Evolutionary conservation across 164 flowering plant species (phyloP).

Genomic region (Saururus chinensis): DNA sequence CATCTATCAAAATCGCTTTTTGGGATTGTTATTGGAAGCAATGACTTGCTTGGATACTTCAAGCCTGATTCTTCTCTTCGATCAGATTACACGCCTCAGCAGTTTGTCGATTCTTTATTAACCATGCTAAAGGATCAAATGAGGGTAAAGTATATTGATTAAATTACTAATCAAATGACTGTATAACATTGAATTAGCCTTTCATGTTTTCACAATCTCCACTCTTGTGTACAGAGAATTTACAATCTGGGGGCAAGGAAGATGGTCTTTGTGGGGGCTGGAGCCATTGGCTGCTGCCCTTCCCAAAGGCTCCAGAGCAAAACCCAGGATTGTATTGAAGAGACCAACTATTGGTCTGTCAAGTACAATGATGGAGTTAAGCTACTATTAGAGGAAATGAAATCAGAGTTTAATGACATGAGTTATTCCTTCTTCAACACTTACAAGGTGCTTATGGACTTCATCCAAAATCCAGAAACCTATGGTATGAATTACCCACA

Average conservation of each 20-base stretch:
- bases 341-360: slow-evolving; percentile 30
- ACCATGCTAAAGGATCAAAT: slow-evolving; percentile 21
- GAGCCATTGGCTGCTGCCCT: slow-evolving; percentile 64
- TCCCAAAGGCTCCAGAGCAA: slow-evolving; percentile 30
- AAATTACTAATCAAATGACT: not conserved
- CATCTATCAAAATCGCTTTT: slow-evolving; percentile 48
- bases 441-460: slow-evolving; percentile 24
- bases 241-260: slow-evolving; percentile 52
- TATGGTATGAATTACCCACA: slow-evolving; percentile 33
- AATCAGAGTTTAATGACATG: slow-evolving; percentile 34
- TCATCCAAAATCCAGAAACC: slow-evolving; percentile 36
- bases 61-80: slow-evolving; percentile 14
- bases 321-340: slow-evolving; percentile 42
- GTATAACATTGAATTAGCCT: no score
- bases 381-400: slow-evolving; percentile 26
- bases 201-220: not conserved
- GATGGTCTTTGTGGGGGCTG: slow-evolving; percentile 30
- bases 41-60: slow-evolving; percentile 50
- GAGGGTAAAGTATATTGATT: slow-evolving; percentile 8
- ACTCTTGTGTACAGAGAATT: slow-evolving; percentile 26
- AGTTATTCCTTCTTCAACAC: slow-evolving; percentile 48
- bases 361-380: slow-evolving; percentile 35
- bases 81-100: slow-evolving; percentile 32
- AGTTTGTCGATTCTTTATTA: slow-evolving; percentile 29
- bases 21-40: slow-evolving; percentile 58